Evolutionary conservation across 1,284 basidiomycete species (phyloP).

Genomic region (Apiotrichum siamense): DNA sequence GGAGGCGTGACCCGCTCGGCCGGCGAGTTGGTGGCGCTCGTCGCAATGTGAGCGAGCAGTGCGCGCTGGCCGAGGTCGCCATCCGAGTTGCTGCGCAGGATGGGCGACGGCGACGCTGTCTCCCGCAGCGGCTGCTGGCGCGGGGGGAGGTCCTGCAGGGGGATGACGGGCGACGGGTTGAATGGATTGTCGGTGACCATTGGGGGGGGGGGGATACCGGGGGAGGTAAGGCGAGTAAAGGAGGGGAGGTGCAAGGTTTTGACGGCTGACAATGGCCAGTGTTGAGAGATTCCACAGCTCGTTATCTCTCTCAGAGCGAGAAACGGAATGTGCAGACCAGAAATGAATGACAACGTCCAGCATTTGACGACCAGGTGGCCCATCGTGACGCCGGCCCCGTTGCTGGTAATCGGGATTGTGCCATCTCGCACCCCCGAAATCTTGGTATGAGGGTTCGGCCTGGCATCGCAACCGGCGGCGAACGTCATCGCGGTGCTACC

Average conservation of each 20-base stretch:
- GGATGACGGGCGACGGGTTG: constrained; percentile 12
- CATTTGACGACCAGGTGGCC: no score
- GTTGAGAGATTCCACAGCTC: no score
- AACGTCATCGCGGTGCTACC: no score
- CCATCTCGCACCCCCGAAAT: no score
- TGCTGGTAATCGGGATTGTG: no score
- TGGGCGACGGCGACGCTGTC: constrained; percentile 11
- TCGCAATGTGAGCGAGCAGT: not conserved
- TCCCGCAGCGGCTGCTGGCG: not conserved
- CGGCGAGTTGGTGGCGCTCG: not conserved
- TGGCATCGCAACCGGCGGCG: no score
- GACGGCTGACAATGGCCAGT: not conserved
- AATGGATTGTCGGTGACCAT: constrained; percentile 38
- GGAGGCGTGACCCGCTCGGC: not conserved
- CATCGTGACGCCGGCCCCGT: no score
- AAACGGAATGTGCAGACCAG: no score
- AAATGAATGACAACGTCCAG: no score
- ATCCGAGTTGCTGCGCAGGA: not conserved
- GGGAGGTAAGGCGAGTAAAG: not conserved
- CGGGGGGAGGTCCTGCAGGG: not conserved
- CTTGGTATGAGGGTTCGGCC: no score
- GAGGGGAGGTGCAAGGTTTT: no score
- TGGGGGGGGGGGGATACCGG: not conserved
- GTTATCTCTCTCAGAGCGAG: no score
- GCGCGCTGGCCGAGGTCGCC: not conserved